Evolutionary conservation across 148 eudicot species (phyloP), one percentile per base, ranked within the genome.

Genomic region (Camellia lanceoleosa): DNA sequence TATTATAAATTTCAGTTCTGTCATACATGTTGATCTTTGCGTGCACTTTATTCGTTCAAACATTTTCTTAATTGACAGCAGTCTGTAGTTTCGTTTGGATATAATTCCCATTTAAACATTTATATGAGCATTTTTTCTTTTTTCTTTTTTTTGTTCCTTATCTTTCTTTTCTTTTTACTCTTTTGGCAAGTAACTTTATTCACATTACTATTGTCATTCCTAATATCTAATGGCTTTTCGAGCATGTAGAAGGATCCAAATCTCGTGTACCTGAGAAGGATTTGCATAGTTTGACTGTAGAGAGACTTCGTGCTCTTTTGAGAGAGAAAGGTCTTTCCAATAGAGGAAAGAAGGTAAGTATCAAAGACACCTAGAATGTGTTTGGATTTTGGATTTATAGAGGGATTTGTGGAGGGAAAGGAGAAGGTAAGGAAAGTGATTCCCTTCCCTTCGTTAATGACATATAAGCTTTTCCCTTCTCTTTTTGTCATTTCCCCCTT

Each of bases 291-390:
- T 81, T 95, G 89, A 95, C 96, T 5, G 97, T 93, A 8, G 96
- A 93, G 77, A 90, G 87, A 84, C 90, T 95, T 10, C 96, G 97
- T 18, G 90, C 89, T 44, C 88, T 95, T 77, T 77, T 95, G 46
- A 93, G 82, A 83, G 98, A 95, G 77, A 93, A 80, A 84, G 97
- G 97, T 61, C 94, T 95, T 82, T 85, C 94, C 14, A 47, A 65
- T 62, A 91, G 68, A 75, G 98, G 97, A 73, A 93, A 82, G 82
- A 95, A 95, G 97, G 98, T 86, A 83, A 90, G 98, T 85, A 60
- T 5, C 54, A 52, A 9, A 62, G 7, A 5, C 69, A 11, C 41
- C 43, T 62, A 5, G 9, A 46, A 7, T 47, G n/a, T 55, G 5
- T 2, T 23, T 55, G 38, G 63, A 73, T 20, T 7, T 54, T 19